Conservation (phyloP, 208 protist genomes). For the Trichomonas gallinae region DNA sequence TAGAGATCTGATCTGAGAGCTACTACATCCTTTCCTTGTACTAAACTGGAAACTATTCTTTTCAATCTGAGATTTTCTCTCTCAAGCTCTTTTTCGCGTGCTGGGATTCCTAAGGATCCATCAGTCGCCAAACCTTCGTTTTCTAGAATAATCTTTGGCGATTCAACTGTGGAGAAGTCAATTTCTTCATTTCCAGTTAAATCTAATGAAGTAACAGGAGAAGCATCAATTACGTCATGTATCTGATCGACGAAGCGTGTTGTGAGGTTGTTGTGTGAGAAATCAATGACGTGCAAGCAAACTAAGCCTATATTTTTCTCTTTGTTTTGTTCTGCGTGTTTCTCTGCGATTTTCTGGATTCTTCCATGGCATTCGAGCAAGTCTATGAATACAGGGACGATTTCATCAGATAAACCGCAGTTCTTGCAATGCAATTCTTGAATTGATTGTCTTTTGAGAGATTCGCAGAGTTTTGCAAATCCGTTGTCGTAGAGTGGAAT, state of each 20-base stretch:
- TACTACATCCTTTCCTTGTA: not conserved
- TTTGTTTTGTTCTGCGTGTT: not conserved
- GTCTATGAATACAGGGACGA: not conserved
- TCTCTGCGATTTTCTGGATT: constrained; percentile 5
- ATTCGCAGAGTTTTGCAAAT: not conserved
- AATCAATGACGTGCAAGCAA: not conserved
- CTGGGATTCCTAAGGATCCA: not conserved
- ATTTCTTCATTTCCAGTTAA: not conserved
- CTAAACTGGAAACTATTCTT: not conserved
- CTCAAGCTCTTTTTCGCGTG: not conserved
- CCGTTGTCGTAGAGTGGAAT: not conserved
- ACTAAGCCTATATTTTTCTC: not conserved
- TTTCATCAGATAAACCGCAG: not conserved
- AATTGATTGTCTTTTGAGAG: not conserved
- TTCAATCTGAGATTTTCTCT: not conserved
- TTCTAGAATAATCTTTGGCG: not conserved
- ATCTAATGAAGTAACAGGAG: not conserved
- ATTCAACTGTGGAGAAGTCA: not conserved
- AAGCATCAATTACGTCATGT: not conserved
- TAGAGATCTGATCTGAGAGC: not conserved
- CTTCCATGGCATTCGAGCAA: not conserved
- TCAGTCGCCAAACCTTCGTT: not conserved
- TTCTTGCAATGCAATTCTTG: not conserved
- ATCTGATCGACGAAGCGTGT: not conserved
- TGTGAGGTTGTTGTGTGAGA: not conserved